Conservation (phyloP, 768 basidiomycete genomes). For the Lactarius vividus region DNA sequence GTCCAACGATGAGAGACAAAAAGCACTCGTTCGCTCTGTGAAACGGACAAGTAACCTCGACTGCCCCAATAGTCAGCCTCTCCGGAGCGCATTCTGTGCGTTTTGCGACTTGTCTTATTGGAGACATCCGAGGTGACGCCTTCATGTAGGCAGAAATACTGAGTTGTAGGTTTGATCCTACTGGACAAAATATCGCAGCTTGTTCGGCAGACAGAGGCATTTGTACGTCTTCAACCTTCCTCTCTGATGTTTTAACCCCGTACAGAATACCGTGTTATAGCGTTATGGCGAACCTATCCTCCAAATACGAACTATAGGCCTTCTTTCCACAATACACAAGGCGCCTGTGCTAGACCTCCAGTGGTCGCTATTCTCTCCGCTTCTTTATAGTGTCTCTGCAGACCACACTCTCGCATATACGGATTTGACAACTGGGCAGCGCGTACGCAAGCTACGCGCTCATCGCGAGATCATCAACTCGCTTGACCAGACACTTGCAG, state of each 20-base stretch:
- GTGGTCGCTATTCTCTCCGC: constrained; percentile 74
- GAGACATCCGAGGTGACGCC: neutral
- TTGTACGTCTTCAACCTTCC: constrained; percentile 53
- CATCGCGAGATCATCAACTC: constrained; percentile 91
- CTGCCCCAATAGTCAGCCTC: constrained; percentile 91
- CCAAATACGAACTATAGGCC: constrained; percentile 92
- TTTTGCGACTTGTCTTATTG: neutral
- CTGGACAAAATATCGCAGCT: constrained; percentile 91
- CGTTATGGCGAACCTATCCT: constrained; percentile 87
- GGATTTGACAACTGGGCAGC: constrained; percentile 81
- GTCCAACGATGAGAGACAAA: constrained; percentile 65
- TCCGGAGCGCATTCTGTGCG: constrained; percentile 83
- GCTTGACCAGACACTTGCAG: constrained; percentile 81
- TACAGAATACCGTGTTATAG: constrained; percentile 37
- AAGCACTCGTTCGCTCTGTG: constrained; percentile 78
- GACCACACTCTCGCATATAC: constrained; percentile 79
- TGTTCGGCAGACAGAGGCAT: constrained; percentile 88
- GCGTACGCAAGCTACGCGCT: constrained; percentile 76
- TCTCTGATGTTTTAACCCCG: constrained; percentile 13
- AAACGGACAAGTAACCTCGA: constrained; percentile 91
- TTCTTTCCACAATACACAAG: constrained; percentile 80
- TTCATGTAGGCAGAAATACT: constrained; percentile 71
- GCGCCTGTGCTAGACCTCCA: constrained; percentile 91
- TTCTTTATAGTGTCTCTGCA: constrained; percentile 82
- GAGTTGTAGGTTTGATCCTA: constrained; percentile 91